These are phyloP conservation scores for Buddleja alternifolia DNA, from an alignment of 257 asterid species.

Conservation along the genomic window DNA sequence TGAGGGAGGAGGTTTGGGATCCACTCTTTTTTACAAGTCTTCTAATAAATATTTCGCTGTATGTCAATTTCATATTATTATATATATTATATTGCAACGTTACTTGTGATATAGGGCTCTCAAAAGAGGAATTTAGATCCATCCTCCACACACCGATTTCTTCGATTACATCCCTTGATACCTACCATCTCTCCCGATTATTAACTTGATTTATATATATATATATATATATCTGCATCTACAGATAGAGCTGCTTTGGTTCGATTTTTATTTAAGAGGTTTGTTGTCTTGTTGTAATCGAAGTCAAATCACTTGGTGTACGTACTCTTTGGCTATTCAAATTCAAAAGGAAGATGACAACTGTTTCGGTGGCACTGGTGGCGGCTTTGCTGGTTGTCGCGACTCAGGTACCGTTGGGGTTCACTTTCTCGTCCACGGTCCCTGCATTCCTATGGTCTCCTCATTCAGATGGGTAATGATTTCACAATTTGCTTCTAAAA, in stretches of 20 bases:
- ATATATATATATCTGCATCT: too few species aligned
- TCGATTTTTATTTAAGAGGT: conserved; percentile 1
- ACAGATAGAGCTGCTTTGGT: conserved; percentile 17
- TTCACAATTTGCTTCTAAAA: conserved; percentile 22
- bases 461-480: conserved; percentile 54
- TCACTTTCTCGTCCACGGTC: conserved; percentile 35
- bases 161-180: too few species aligned
- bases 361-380: conserved; percentile 39
- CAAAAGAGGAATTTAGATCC: too few species aligned
- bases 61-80: too few species aligned
- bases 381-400: conserved; percentile 44
- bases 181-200: too few species aligned
- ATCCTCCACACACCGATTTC: too few species aligned
- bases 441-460: conserved; percentile 75
- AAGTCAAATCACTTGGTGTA: conserved; percentile 19
- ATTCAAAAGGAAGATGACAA: conserved; percentile 35
- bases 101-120: too few species aligned
- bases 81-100: too few species aligned
- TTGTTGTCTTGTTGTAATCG: conserved; percentile 12
- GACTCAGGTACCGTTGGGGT: conserved; percentile 40
- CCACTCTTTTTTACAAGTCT: too few species aligned
- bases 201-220: too few species aligned
- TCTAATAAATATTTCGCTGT: too few species aligned
- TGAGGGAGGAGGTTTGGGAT: too few species aligned
- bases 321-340: conserved; percentile 24